phyloP scores from a whole-genome alignment of 148 eudicot genomes.

The Cornus suecica region DNA sequence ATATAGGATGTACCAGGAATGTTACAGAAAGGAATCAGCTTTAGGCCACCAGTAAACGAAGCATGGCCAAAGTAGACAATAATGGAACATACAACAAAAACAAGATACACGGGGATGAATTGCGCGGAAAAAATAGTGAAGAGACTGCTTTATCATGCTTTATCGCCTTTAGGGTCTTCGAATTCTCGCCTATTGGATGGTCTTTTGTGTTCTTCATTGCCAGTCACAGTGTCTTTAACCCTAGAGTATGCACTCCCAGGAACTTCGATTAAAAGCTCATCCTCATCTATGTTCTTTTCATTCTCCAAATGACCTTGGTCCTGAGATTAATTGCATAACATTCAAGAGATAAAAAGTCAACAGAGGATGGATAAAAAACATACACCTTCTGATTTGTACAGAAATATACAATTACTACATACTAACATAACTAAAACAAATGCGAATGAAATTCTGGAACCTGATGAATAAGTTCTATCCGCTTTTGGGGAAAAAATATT shows the following conservation, averaged over 20 bases:
- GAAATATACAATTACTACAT: too few species aligned
- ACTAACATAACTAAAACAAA: too few species aligned
- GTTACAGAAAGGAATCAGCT: not conserved
- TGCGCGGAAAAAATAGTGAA: not conserved
- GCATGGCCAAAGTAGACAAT: not conserved
- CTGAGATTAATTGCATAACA: conserved; percentile 25
- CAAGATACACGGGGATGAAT: not conserved
- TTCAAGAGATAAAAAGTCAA: not conserved
- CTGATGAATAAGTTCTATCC: too few species aligned
- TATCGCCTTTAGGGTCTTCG: not conserved
- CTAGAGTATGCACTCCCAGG: conserved; percentile 76
- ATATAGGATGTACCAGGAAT: not conserved
- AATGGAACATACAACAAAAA: not conserved
- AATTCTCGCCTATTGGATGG: not conserved
- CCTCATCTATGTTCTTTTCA: conserved; percentile 30
- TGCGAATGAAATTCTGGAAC: too few species aligned
- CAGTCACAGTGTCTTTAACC: conserved; percentile 14
- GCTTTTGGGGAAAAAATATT: too few species aligned
- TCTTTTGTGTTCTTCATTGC: conserved; percentile 20
- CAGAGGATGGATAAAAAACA: not conserved
- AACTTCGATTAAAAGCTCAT: conserved; percentile 54
- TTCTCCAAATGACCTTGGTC: conserved; percentile 15
- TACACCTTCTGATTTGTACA: too few species aligned
- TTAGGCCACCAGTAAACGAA: not conserved
- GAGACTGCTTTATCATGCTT: conserved; percentile 4